Base-by-base conservation (phyloP, 192 early-diverging fungal species). In the Radiomyces spectabilis region DNA sequence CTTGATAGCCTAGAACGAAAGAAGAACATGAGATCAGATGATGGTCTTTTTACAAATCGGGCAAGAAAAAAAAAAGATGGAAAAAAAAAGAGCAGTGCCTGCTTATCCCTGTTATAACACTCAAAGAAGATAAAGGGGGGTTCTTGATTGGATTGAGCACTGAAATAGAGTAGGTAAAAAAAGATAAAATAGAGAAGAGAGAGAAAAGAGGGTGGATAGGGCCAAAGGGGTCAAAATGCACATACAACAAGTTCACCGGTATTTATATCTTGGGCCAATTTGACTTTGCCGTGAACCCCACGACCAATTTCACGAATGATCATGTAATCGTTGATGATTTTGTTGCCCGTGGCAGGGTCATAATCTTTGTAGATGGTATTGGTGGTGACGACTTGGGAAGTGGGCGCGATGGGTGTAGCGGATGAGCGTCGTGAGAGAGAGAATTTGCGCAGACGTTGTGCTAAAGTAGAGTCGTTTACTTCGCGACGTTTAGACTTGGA, bases 241-340 rank as follows among this genome's bases (percentile, higher is more conserved):
- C 76, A 70, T 75, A 91, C 89, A 71, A 86, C 86, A 19, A 79
- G 75, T 47, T 91, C 83, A 35, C 83, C 83, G 1, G 88, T 87
- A 18, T 85, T 72, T 18, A 81, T 77, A 67, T 94, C 89, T 19
- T 80, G 76, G 24, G 82, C 86, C 16, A 97, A 76, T 67, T 96
- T 95, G 29, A 98, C 96, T 72, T 97, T 97, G 37, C 96, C 96
- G 60, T 97, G 93, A 1, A 88, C 87, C 41, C 96, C 96, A 21
- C 94, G 78, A 8, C 96, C 96, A 12, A 99, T 73, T 66, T 96
- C 92, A 47, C 71, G 74, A 8, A 97, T 66, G 10, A 99, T 83
- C 78, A 94, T 86, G 66, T 96, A 99, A 48, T 94, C 78, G 70
- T 99, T 99, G 61, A 99, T 88, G 74, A 89, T 85, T 59, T 99